Evolutionary conservation across 1,284 basidiomycete species (phyloP), one percentile per base, ranked within the genome.

Genomic region (Megacollybia platyphylla): DNA sequence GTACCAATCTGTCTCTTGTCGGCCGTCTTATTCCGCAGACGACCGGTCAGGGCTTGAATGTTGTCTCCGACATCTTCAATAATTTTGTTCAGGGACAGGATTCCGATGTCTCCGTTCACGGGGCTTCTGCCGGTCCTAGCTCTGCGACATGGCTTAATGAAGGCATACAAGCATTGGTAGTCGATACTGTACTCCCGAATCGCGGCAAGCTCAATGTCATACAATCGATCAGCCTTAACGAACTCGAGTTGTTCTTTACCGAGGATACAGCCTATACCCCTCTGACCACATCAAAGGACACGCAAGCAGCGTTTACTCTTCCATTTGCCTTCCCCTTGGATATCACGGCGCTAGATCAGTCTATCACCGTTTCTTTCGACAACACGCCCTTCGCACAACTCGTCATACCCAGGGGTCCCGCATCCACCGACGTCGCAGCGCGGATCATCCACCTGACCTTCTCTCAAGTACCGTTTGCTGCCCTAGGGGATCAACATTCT

Each of bases 81-180:
- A 74, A 72, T 46, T 87, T 84, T 52, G 70, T 87, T 1, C 80
- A 81, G 41, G 81, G 82, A 4, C 58, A 73, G 51, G 68, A 79
- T 49, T 82, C 76, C 42, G 57, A 71, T 41, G 66, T 88, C 13
- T 54, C 64, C 18, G 79, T 87, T 18, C 65, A 71, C 31, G 84
- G 86, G 34, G 65, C 71, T 35, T 71, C 69, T 46, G 83, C 79
- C 4, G 80, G 80, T 10, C 69, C 81, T 0, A 63, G 7, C 3
- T 44, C 79, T 76, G 77, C 81, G 10, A 71, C 71, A 1, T 88
- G 85, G 84, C 63, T 88, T 20, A 85, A 86, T 54, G 71, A 81
- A 39, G 85, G 75, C 26, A 85, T 88, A 56, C 76, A 78, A 60
- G 61, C 65, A 31, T 71, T 88, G n/a, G 57, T 66, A 41, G 65